Evolutionary conservation across 2,329 filamentous ascomycete genomes (phyloP), one percentile per base, ranked within the genome.

Genomic region (Penicillium sp.): DNA sequence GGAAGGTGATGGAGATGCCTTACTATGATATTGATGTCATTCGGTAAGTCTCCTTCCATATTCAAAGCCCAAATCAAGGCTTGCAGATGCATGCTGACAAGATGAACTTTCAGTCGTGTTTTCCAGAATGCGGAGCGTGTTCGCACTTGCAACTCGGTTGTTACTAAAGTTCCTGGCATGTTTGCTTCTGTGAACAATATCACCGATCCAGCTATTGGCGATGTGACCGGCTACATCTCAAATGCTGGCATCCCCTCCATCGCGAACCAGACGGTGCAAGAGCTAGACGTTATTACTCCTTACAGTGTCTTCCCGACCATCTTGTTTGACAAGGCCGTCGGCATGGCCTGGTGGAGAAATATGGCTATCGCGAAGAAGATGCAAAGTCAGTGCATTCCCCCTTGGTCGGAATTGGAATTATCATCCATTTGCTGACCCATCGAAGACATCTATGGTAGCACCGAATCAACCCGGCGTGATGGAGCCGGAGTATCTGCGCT

Each of bases 131-230:
- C 72, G 1, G 78, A 79, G 59, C 68, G 76, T 28, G 78, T 72
- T 20, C 72, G 78, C 3, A 80, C 78, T 3, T 80, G 78, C 62
- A 78, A 79, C 60, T 78, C 77, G 0, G 71, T 75, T 3, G 68
- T 74, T 31, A 77, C 73, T 31, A 71, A 73, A 22, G 60, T 69
- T 0, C 76, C 77, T 0, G 78, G 78, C 0, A 72, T 80, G 59
- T 79, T 77, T 47, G 78, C 78, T 0, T 79, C 77, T 0, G 69
- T 80, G 55, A 79, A 80, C 67, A 79, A 80, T 57, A 71, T 73
- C 4, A 80, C 78, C 1, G 72, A 79, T 38, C 69, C 71, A 0
- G 59, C 65, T 8, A 77, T 70, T 0, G 73, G 75, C 49, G 65
- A 73, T 15, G 77, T 79, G 28, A 71, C 74, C 5, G 72, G 74